Conservation (phyloP, 202 grass and related monocot genomes). For the Schoenoplectus triqueter region DNA sequence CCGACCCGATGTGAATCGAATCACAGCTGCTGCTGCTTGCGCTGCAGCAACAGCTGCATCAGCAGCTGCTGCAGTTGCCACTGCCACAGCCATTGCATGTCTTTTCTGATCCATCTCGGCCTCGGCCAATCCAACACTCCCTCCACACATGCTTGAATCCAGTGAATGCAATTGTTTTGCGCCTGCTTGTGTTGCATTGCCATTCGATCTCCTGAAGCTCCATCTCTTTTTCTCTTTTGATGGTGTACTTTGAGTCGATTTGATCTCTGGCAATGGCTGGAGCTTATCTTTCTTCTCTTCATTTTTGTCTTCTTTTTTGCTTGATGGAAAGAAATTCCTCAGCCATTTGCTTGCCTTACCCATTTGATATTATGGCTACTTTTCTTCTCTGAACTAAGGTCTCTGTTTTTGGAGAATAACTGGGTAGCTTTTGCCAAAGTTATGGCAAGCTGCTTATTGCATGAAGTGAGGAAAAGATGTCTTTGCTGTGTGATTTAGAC, state of each 20-base stretch:
- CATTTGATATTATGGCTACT: conserved; percentile 46
- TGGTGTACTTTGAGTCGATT: neutral
- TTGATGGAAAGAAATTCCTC: conserved; percentile 47
- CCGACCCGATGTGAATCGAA: conserved; percentile 44
- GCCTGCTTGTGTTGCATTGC: neutral
- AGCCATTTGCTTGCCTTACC: conserved; percentile 73
- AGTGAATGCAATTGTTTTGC: neutral
- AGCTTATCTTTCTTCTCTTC: conserved; percentile 51
- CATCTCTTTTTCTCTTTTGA: conserved; percentile 56
- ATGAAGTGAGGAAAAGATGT: conserved; percentile 6
- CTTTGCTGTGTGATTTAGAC: conserved; percentile 24
- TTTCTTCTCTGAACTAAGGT: neutral
- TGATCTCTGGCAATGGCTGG: conserved; percentile 25
- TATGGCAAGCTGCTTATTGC: neutral
- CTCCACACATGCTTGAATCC: neutral
- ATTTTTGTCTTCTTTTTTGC: conserved; percentile 46
- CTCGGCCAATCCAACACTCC: neutral
- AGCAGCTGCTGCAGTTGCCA: conserved; percentile 56
- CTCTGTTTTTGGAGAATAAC: neutral
- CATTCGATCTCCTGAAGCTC: conserved; percentile 59
- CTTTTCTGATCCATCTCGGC: conserved; percentile 52
- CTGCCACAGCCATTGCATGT: conserved; percentile 53
- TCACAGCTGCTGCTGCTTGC: conserved; percentile 56
- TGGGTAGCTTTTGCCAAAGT: neutral
- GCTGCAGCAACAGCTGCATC: conserved; percentile 62